Evolutionary conservation across 805 yeast genomes (phyloP), one percentile per base, ranked within the genome.

Genomic region (Candida caryicola): DNA sequence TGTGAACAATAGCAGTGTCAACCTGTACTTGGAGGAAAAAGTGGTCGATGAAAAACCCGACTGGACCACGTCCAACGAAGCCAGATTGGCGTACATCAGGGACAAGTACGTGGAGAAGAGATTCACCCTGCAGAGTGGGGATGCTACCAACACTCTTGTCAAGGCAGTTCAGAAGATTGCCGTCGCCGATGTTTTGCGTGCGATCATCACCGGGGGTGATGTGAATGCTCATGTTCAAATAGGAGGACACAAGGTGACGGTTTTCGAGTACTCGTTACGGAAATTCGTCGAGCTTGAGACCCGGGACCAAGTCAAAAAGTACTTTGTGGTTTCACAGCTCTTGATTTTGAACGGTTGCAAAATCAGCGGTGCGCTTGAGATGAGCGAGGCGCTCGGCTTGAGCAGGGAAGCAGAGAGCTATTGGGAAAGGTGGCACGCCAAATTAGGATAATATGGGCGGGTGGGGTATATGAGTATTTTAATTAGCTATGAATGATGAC

Each of bases 61-160:
- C 12, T 45, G 73, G 4, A 38, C 55, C 8, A 53, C 75, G 1
- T 34, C 70, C 0, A 66, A 73, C 39, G 72, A 66, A 10, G 71
- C 71, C 25, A 66, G 95, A 34, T 62, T 76, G 23, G 56, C 58
- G n/a, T 88, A 73, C 52, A 81, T 87, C 33, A 71, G 71, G 5
- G 67, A 73, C 29, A 90, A 90, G 59, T 90, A 90, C 54, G 67
- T 70, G 17, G 62, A 60, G 4, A 77, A 76, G 56, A 64, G 60
- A 29, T 89, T 59, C 51, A 63, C 74, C 9, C 45, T 36, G 9
- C 37, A 35, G 1, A 33, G 27, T 2, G 47, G 52, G 0, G 54
- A 54, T 13, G 33, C 54, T 5, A 60, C 66, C 38, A 66, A 64
- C 33, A 50, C 59, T 2, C 52, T 81, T 21, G 66, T 81, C n/a